Conservation (phyloP, 257 asterid genomes). For the Ocimum tenuiflorum region DNA sequence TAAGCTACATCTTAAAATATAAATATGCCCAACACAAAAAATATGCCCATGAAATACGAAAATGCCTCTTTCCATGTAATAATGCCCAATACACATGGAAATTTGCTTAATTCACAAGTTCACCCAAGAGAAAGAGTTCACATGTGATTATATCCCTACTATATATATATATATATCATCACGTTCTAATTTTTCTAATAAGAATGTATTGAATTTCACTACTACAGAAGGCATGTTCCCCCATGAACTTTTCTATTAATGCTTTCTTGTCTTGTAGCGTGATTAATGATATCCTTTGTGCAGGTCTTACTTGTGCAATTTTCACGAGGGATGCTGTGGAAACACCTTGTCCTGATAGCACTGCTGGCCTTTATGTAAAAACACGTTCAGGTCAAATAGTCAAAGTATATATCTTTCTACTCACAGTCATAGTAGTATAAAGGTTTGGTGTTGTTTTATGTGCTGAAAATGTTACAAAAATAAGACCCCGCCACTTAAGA, state of each 20-base stretch:
- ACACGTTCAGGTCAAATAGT: conserved; percentile 77
- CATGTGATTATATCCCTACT: too few relatives aligned
- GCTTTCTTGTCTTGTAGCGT: background rate
- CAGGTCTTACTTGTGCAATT: conserved; percentile 83
- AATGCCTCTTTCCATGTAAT: too few relatives aligned
- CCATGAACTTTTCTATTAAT: background rate
- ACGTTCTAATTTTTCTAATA: background rate
- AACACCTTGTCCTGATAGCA: conserved; percentile 61
- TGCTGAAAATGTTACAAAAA: background rate
- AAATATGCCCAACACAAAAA: too few relatives aligned
- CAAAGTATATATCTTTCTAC: conserved; percentile 57
- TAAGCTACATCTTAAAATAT: too few relatives aligned
- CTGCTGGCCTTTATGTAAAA: conserved; percentile 83
- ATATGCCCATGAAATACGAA: too few relatives aligned
- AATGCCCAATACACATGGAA: too few relatives aligned
- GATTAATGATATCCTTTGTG: conserved; percentile 26
- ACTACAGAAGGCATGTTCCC: background rate
- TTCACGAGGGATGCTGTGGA: conserved; percentile 56
- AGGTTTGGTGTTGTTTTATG: conserved; percentile 7
- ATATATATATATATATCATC: too few relatives aligned
- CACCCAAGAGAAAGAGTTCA: too few relatives aligned
- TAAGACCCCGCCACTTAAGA: background rate
- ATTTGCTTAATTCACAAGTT: too few relatives aligned
- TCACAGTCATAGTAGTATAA: conserved; percentile 17
- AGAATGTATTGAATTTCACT: background rate